phyloP scores from a whole-genome alignment of 352 stramenopile species.

The Globisporangium radiosum region DNA sequence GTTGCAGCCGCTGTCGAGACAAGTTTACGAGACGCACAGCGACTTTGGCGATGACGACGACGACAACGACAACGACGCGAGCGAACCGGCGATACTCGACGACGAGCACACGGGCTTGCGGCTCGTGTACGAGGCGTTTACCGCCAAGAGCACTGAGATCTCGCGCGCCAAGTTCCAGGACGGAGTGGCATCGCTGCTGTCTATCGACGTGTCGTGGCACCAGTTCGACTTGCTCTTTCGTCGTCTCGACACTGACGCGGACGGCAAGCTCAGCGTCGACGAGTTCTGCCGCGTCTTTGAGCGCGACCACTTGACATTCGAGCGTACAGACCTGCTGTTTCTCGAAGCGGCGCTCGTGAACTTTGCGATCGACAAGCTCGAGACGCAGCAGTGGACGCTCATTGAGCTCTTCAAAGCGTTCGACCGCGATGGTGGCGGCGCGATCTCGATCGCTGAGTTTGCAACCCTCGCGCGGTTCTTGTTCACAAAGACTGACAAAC shows the following conservation, averaged over 20 bases:
- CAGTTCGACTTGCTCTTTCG: slow-evolving; percentile 48
- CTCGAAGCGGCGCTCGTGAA: slow-evolving; percentile 37
- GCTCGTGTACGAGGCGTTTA: slow-evolving; percentile 30
- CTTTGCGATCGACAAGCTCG: slow-evolving; percentile 34
- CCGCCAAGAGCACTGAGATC: slow-evolving; percentile 17
- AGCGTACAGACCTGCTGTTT: slow-evolving; percentile 23
- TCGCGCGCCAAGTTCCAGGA: slow-evolving; percentile 40
- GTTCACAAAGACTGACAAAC: slow-evolving; percentile 17
- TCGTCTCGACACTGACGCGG: slow-evolving; percentile 25
- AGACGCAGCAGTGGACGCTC: slow-evolving; percentile 39
- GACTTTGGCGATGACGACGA: slow-evolving; percentile 42
- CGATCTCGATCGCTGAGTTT: slow-evolving; percentile 47
- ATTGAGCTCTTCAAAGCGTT: slow-evolving; percentile 42
- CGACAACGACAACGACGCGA: slow-evolving; percentile 12
- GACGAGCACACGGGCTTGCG: slow-evolving; percentile 21
- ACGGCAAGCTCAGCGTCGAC: slow-evolving; percentile 31
- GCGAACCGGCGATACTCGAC: slow-evolving; percentile 1
- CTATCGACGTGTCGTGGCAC: slow-evolving; percentile 40
- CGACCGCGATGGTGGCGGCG: slow-evolving; percentile 35
- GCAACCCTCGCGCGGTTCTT: slow-evolving; percentile 39
- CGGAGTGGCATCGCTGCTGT: slow-evolving; percentile 21
- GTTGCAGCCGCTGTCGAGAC: slow-evolving; percentile 15
- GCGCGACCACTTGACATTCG: slow-evolving; percentile 18
- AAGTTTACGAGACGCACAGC: slow-evolving; percentile 26
- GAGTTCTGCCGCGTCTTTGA: slow-evolving; percentile 37